Base-by-base conservation (phyloP, 768 basidiomycete genomes). In the Coprinopsis cinerea region DNA sequence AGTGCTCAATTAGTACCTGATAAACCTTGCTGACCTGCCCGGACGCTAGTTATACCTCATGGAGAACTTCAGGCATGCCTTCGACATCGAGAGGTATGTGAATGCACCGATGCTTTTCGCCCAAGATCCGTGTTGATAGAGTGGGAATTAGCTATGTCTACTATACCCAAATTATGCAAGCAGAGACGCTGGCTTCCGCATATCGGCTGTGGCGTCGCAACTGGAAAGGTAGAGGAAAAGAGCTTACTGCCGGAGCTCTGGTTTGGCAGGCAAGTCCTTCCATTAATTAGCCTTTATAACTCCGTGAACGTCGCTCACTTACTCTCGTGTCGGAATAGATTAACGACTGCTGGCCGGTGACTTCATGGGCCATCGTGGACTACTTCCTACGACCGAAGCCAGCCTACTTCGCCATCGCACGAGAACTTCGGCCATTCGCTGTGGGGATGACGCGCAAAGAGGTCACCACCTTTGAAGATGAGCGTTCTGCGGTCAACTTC, bases 121-220 rank as follows among this genome's bases (percentile, higher is more conserved):
- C 7, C 17, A 6, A 39, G 7, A 17, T 9, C 36, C 6, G 36
- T 39, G 13, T 22, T 35, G 47, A 43, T 39, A 34, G 35, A 22
- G 30, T 39, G 9, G 20, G 13, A 48, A 39, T 30, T 35, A 91
- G 89, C 64, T 96, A 94, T 67, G 78, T 90, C 13, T 97, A 92
- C 67, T 92, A 88, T 59, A 95, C 95, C 3, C 95, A 97, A 67
- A 70, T 95, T 48, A 94, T 97, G 90, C 95, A 98, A 67, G 88
- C 93, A 2, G 94, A 97, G 66, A 83, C 88, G 1, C 74, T 97
- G 17, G 81, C 83, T 1, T 81, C 88, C 18, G 95, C 95, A 0
- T 96, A 91, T 64, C 81, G 88, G 17, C 71, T 92, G 1, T 97
- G 94, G 95, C 74, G 92, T 49, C 76, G 95, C 15, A 88, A 92